Evolutionary conservation across 169 alveolate species (phyloP).

Genomic region (Plasmodium reichenowi): DNA sequence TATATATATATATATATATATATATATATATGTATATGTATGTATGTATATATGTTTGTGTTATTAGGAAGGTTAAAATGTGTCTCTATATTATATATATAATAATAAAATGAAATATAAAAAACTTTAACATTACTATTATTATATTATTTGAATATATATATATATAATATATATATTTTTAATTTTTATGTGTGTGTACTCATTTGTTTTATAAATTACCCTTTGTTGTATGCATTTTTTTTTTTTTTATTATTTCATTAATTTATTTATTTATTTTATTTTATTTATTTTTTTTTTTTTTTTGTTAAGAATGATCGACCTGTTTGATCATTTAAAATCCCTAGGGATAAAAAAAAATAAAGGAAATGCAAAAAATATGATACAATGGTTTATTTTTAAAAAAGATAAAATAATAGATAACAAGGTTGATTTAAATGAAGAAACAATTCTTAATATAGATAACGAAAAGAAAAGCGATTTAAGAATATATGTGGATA

Average conservation of each 20-base stretch:
- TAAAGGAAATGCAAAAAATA: conserved; percentile 27
- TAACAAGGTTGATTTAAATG: conserved; percentile 13
- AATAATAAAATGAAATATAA: too few relatives aligned
- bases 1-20: too few relatives aligned
- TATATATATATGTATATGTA: too few relatives aligned
- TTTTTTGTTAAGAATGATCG: conserved; percentile 36
- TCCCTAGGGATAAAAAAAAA: conserved; percentile 33
- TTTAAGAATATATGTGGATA: conserved; percentile 53
- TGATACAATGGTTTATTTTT: conserved; percentile 37
- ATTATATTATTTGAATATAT: too few relatives aligned
- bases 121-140: too few relatives aligned
- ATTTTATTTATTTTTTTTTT: too few relatives aligned
- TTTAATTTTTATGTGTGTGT: too few relatives aligned
- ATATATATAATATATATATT: too few relatives aligned
- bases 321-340: conserved; percentile 42
- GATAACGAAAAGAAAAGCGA: conserved; percentile 15
- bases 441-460: conserved; percentile 36
- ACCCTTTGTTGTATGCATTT: conserved; percentile 41
- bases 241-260: neutral
- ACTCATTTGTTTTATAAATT: too few relatives aligned
- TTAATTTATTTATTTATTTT: neutral
- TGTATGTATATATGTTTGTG: too few relatives aligned
- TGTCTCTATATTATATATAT: too few relatives aligned
- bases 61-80: too few relatives aligned
- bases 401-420: conserved; percentile 24